These are phyloP conservation scores for Pseudodiploospora longispora DNA, from an alignment of 2,329 filamentous ascomycete species.

Conservation along the genomic window DNA sequence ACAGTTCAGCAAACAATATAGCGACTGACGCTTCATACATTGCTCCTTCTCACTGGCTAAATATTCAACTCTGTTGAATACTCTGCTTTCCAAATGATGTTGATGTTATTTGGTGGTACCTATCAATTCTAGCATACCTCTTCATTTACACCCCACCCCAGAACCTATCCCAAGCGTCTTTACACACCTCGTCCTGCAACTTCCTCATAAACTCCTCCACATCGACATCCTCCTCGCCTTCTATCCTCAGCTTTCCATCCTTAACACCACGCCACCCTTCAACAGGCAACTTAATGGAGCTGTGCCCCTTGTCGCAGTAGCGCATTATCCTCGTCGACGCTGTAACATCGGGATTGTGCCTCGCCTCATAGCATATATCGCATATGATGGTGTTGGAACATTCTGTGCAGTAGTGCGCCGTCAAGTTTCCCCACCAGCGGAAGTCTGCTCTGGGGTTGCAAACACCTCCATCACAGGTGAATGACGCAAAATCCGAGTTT, in stretches of 20 bases:
- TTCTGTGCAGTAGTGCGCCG: conserved; percentile 13
- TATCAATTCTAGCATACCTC: neutral
- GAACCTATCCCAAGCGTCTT: conserved; percentile 11
- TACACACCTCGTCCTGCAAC: conserved; percentile 10
- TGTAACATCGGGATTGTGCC: conserved; percentile 5
- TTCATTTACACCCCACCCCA: conserved; percentile 6
- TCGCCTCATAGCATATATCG: conserved; percentile 12
- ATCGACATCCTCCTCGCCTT: conserved; percentile 9
- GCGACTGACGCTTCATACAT: too few relatives aligned
- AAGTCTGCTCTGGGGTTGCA: conserved; percentile 10
- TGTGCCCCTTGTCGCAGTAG: conserved; percentile 13
- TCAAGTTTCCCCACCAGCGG: conserved; percentile 11
- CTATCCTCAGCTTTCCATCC: conserved; percentile 13
- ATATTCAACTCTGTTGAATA: too few relatives aligned
- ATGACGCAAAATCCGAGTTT: neutral
- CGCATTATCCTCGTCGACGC: conserved; percentile 1
- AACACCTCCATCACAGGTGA: conserved; percentile 10
- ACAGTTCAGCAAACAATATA: too few relatives aligned
- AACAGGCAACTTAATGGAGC: conserved; percentile 14
- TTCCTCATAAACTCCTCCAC: conserved; percentile 11
- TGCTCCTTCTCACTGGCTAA: too few relatives aligned
- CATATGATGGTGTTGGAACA: conserved; percentile 15
- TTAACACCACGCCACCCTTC: conserved; percentile 16
- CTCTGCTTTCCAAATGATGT: neutral
- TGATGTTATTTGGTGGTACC: too few relatives aligned